Percentiles rank a stretch among this genome's conserved stretches.
These are phyloP conservation scores for Tetrapisispora taiwanensis DNA, from an alignment of 805 yeast species.

Conservation along the genomic window DNA sequence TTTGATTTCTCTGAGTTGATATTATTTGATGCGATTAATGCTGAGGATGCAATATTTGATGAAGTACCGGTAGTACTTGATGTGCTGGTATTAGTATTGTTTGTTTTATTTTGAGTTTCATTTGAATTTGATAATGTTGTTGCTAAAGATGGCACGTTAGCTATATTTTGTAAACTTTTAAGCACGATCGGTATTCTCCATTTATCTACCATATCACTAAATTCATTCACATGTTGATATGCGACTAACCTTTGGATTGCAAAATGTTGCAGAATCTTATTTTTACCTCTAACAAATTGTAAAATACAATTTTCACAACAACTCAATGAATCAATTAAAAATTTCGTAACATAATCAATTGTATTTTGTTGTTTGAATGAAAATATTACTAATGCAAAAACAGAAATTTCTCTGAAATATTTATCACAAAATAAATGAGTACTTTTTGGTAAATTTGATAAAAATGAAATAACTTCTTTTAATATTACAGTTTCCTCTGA, in stretches of 20 bases:
- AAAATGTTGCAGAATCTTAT: slow-evolving; percentile 42
- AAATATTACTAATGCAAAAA: slow-evolving; percentile 48
- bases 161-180: slow-evolving; percentile 17
- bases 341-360: slow-evolving; percentile 34
- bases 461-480: slow-evolving; percentile 32
- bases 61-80: not conserved
- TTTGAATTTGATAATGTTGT: not conserved
- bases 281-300: slow-evolving; percentile 44
- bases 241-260: slow-evolving; percentile 39
- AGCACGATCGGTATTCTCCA: slow-evolving; percentile 28
- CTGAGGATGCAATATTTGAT: not conserved
- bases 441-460: slow-evolving; percentile 23
- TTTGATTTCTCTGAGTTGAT: not conserved
- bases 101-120: not conserved
- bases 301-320: slow-evolving; percentile 46
- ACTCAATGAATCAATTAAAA: slow-evolving; percentile 33
- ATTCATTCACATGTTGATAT: slow-evolving; percentile 33
- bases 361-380: slow-evolving; percentile 45
- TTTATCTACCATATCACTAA: slow-evolving; percentile 26
- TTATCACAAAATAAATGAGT: slow-evolving; percentile 51
- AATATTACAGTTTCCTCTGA: slow-evolving; percentile 26
- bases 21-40: not conserved
- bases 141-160: slow-evolving; percentile 4
- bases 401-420: slow-evolving; percentile 37
- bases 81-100: too few relatives aligned